Evolutionary conservation across 2,329 filamentous ascomycete genomes (phyloP).

Genomic region (Bimuria novae-zelandiae): DNA sequence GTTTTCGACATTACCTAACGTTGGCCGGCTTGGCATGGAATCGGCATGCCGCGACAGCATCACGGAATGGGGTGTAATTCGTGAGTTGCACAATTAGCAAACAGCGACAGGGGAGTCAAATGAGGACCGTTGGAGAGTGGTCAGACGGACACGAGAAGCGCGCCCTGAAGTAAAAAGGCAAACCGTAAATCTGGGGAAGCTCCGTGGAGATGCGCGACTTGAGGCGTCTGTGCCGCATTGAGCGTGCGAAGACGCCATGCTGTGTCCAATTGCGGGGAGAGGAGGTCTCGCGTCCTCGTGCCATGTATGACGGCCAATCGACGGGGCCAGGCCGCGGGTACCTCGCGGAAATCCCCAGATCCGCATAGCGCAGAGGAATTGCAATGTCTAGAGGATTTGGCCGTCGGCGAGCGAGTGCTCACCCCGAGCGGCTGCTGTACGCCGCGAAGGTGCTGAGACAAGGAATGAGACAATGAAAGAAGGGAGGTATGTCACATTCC

Average conservation of each 20-base stretch:
- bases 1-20: conserved; percentile 38
- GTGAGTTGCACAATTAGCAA: conserved; percentile 28
- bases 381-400: conserved; percentile 9
- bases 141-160: conserved; percentile 2
- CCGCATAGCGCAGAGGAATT: background rate
- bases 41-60: conserved; percentile 12
- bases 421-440: too few relatives aligned
- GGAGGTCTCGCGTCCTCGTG: conserved; percentile 9
- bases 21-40: conserved; percentile 33
- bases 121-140: background rate
- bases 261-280: conserved; percentile 14
- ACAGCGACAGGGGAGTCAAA: conserved; percentile 7
- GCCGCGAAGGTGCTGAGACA: too few relatives aligned
- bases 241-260: too few relatives aligned
- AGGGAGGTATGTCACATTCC: too few relatives aligned
- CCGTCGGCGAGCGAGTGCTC: conserved; percentile 18
- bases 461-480: too few relatives aligned
- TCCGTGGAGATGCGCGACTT: conserved; percentile 40
- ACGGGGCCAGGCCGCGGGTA: too few relatives aligned
- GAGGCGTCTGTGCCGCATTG: too few relatives aligned
- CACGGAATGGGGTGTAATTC: conserved; percentile 14
- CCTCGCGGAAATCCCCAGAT: conserved; percentile 9
- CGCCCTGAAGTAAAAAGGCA: conserved; percentile 12
- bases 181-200: conserved; percentile 11
- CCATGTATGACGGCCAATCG: too few relatives aligned